A percentile compares a stretch with the other conserved stretches of the same genome.
Evolutionary conservation across 768 basidiomycete species (phyloP).

Genomic region (Tephrocybe sp.): DNA sequence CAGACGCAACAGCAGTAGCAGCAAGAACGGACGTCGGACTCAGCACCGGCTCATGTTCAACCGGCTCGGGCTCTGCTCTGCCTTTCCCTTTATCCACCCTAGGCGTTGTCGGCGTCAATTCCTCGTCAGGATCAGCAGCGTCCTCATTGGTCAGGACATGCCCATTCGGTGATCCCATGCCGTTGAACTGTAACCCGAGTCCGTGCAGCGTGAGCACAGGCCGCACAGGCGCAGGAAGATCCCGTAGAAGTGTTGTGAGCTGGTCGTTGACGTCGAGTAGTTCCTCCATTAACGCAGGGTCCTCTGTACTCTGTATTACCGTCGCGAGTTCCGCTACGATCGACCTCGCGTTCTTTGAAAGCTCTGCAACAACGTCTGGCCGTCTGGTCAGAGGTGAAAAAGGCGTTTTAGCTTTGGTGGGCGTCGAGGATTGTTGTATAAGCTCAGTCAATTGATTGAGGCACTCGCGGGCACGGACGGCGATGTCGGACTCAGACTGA

Average conservation of each 20-base stretch:
- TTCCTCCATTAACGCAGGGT: conserved; percentile 63
- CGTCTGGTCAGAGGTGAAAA: conserved; percentile 18
- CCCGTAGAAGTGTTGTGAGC: conserved; percentile 56
- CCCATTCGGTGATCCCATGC: conserved; percentile 14
- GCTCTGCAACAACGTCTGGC: conserved; percentile 27
- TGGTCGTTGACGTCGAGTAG: conserved; percentile 74
- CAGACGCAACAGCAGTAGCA: conserved; percentile 37
- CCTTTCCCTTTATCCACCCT: conserved; percentile 79
- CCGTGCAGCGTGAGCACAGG: conserved; percentile 44
- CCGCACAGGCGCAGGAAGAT: conserved; percentile 36
- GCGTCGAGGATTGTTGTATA: not conserved
- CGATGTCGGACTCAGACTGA: conserved; percentile 47
- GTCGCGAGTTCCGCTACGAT: conserved; percentile 51
- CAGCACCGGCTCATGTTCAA: conserved; percentile 69
- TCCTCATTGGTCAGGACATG: conserved; percentile 10
- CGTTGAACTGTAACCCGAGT: conserved; percentile 41
- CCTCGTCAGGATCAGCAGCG: conserved; percentile 24
- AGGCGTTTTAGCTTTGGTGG: conserved; percentile 2
- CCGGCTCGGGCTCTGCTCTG: conserved; percentile 65
- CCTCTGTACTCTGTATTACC: conserved; percentile 55
- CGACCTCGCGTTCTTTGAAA: conserved; percentile 48
- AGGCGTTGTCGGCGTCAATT: conserved; percentile 51
- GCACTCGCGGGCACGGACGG: conserved; percentile 45
- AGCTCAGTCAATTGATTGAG: conserved; percentile 38
- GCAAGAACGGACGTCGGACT: conserved; percentile 57